Evolutionary conservation across 768 basidiomycete genomes (phyloP), one percentile per base, ranked within the genome.

Genomic region (Leccinellum albellum): DNA sequence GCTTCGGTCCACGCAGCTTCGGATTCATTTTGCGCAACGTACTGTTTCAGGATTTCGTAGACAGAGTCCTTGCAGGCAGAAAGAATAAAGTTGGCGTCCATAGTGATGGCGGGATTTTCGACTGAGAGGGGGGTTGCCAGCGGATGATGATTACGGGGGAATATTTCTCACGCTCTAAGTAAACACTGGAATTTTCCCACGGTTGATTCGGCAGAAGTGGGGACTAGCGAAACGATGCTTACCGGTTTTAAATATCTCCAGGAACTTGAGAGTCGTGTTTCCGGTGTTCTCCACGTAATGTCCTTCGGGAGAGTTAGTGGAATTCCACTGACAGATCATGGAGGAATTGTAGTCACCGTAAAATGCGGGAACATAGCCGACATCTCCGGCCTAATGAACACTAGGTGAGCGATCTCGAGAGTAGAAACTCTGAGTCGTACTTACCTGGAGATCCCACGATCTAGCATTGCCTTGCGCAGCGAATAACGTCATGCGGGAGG

Each of bases 371-470:
- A 66, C 55, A 29, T 66, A 66, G 1, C 50, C 50, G 14, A 70
- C 54, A 31, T 70, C 69, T 21, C 69, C 69, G 1, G 63, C 57
- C 61, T 67, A 23, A 24, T 45, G 8, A 10, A 21, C 7, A 15
- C 15, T 26, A 17, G 32, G 44, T 28, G 6, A 13, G 2, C 8
- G 21, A 44, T 15, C 20, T 49, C 8, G 13, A n/a, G 23, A 50
- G 46, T 15, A 13, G 35, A 26, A n/a, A 50, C 26, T 17, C 15
- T 46, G 49, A 4, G 15, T n/a, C n/a, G 12, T 24, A 20, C 52
- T 21, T 58, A 80, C 82, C 64, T 78, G 78, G 64, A 80, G 86
- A 66, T 87, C 76, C 70, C 80, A 87, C 1, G 84, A 85, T 54
- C 78, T 68, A 2, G 85, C 80, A 59, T 82, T 83, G 24, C 74